Conservation (phyloP, 164 flowering plant species). For the Hamamelis virginiana region DNA sequence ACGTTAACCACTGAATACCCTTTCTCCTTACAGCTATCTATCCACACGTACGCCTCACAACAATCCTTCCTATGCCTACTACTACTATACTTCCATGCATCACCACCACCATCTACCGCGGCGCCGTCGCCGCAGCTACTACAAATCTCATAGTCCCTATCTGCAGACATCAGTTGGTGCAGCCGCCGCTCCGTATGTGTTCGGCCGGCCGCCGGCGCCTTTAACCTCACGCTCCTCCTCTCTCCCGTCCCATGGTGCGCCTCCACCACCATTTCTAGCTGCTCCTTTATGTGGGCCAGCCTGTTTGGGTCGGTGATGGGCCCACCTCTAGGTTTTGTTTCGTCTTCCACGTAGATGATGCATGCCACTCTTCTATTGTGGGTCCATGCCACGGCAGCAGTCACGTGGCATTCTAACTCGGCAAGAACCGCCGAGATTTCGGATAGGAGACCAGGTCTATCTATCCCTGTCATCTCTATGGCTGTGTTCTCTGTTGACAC, state of each 20-base stretch:
- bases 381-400: slow-evolving; percentile 81
- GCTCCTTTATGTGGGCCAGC: slow-evolving; percentile 55
- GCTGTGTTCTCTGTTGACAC: slow-evolving; percentile 47
- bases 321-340: slow-evolving; percentile 30
- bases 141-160: slow-evolving; percentile 60
- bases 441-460: slow-evolving; percentile 71
- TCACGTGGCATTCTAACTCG: slow-evolving; percentile 58
- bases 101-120: neutral
- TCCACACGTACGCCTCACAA: slow-evolving; percentile 40
- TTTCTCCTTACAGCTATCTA: slow-evolving; percentile 64
- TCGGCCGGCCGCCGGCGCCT: slow-evolving; percentile 35
- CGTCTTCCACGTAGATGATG: slow-evolving; percentile 66
- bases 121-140: slow-evolving; percentile 22
- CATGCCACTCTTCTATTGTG: slow-evolving; percentile 66
- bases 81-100: neutral
- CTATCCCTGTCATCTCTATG: slow-evolving; percentile 68
- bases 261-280: slow-evolving; percentile 62
- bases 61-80: slow-evolving; percentile 21
- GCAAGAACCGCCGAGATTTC: slow-evolving; percentile 75
- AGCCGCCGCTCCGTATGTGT: slow-evolving; percentile 85
- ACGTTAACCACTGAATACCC: slow-evolving; percentile 76
- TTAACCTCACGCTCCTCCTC: slow-evolving; percentile 50
- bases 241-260: slow-evolving; percentile 54
- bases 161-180: slow-evolving; percentile 84
- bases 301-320: slow-evolving; percentile 38